Base-by-base conservation (phyloP, 2,329 filamentous ascomycete genomes). In the Emmonsia crescens region DNA sequence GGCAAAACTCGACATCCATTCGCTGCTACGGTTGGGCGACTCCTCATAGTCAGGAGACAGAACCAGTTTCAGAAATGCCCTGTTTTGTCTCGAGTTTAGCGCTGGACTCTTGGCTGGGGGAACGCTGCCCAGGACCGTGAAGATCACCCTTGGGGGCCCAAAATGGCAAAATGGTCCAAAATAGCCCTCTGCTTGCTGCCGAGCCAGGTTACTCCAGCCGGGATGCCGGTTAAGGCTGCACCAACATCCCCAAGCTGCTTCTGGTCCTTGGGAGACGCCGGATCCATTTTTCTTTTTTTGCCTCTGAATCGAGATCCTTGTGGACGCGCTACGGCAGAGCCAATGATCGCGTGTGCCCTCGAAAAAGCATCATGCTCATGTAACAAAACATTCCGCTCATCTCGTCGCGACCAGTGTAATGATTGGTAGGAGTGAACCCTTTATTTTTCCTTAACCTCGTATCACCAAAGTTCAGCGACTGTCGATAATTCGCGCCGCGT, bases 31-130 rank as follows among this genome's bases (percentile, higher is more conserved):
- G 24, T 19, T 44, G n/a, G 38, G 36, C 54, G 54, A 57, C 54
- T 57, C 54, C 36, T 52, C n/a, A n/a, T 16, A 12, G 38, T 44
- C 55, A 57, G 55, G 55, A 44, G 55, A 38, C 6, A 29, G 24
- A 44, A 33, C 36, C 55, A 27, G 55, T 57, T 57, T 57, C 55
- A 57, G 55, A 46, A 42, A 31, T 44, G 36, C 24, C 55, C 36
- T 46, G 40, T 57, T 57, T 57, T 57, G 55, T 57, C 55, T 57
- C 38, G 55, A 44, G 38, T 44, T 57, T 57, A 57, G 24, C 55
- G 55, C 55, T 57, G 55, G 38, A 31, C 38, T 29, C 33, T 40
- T 40, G 54, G 33, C 55, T 44, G 36, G 24, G 19, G 36, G 36
- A 29, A 42, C 40, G 38, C 36, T 31, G 55, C n/a, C n/a, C n/a